Evolutionary conservation across 371 early-diverging fungal genomes (phyloP).

Genomic region (Mortierella sp.): DNA sequence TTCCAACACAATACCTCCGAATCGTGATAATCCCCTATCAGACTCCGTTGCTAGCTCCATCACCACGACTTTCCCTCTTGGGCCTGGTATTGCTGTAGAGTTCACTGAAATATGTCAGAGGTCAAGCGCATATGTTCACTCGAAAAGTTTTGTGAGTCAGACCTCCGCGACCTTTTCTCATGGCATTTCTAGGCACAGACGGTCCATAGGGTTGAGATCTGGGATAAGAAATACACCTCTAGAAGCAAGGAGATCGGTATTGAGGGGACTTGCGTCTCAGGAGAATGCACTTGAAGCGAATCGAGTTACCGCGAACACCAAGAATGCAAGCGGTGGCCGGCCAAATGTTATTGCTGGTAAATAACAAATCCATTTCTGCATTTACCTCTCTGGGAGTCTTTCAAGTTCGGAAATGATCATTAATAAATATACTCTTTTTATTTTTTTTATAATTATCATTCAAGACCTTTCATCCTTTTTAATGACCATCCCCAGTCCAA

Average conservation of each 20-base stretch:
- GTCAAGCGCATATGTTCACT: too few species aligned
- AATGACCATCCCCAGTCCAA: not conserved
- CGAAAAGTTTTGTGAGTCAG: too few species aligned
- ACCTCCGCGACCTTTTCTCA: not conserved
- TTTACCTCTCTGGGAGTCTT: not conserved
- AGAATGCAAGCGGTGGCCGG: not conserved
- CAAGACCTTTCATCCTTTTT: not conserved
- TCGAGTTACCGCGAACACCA: not conserved
- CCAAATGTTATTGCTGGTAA: too few species aligned
- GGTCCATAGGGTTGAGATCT: not conserved
- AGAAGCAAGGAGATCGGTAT: not conserved
- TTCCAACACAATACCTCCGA: too few species aligned
- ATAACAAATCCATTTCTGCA: not conserved
- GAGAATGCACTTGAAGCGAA: not conserved
- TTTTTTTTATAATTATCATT: not conserved
- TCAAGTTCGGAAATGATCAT: slow-evolving; percentile 5
- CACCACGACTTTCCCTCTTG: too few species aligned
- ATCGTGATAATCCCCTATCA: too few species aligned
- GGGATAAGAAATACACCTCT: not conserved
- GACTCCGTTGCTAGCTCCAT: too few species aligned
- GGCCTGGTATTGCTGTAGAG: too few species aligned
- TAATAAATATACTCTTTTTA: not conserved
- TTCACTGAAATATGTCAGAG: too few species aligned
- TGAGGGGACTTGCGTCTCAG: not conserved
- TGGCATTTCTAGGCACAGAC: not conserved